Base-by-base conservation (phyloP, 768 basidiomycete species). In the Podaxis sp. region DNA sequence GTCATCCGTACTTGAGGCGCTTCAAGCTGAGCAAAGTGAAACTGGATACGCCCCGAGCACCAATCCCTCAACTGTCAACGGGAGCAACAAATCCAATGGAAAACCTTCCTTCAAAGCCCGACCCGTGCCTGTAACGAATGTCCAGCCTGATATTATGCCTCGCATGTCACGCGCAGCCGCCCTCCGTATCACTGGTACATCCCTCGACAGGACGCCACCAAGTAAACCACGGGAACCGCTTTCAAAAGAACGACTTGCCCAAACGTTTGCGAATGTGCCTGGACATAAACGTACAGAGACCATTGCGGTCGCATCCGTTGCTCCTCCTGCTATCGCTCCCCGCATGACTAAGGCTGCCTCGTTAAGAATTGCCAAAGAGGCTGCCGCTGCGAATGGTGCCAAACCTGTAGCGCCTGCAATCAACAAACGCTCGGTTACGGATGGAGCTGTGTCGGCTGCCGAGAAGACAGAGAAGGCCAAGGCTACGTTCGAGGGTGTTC, bases 301-400 rank as follows among this genome's bases (percentile, higher is more conserved):
- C 5, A 90, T 94, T 54, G 59, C 75, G 0, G 92, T 94, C 7
- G 87, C 91, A 13, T 89, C 87, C 21, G 91, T 88, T 21, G 85
- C 85, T 14, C 82, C 91, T 1, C 91, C 91, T 4, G 69, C 70
- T 2, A 84, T 92, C 47, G 82, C 86, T 0, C 91, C 91, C 1
- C 77, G 89, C 46, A 85, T 91, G 86, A 88, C 89, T 1, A 83
- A 84, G 32, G 90, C 91, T 3, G 88, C 91, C 1, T 79, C 88
- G 10, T 73, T 93, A 57, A 79, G 90, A 59, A 67, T 90, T 14
- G 89, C 88, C 1, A 74, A 82, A 27, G 65, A 69, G 7, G 32
- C 32, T 36, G 72, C 71, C 6, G 28, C 50, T 53, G 11, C 59
- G 14, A 53, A 25, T 40, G 52, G 59, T 18, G 21, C 6, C 21